Conservation (phyloP, 2,329 filamentous ascomycete species). For the Epichloe brachyelytri region DNA sequence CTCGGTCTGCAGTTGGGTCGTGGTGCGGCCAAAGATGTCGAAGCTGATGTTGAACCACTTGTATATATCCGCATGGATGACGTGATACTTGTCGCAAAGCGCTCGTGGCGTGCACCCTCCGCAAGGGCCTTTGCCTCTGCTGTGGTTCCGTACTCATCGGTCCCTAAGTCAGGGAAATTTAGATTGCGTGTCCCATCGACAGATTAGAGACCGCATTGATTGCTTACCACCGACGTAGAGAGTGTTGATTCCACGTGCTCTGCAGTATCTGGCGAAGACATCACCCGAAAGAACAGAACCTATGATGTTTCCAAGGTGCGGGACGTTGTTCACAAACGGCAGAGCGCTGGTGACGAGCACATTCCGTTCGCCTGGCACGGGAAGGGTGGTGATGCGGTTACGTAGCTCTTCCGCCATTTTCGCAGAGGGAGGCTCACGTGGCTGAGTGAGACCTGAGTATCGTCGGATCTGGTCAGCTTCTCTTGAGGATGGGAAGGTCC, state of each 20-base stretch:
- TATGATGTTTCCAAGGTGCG: conserved; percentile 6
- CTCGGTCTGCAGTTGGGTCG: conserved; percentile 67
- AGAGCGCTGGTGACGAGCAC: conserved; percentile 6
- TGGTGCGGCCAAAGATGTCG: conserved; percentile 78
- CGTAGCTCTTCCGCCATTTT: too few species aligned
- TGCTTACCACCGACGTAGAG: conserved; percentile 57
- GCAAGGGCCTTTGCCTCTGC: conserved; percentile 81
- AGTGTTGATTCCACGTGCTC: conserved; percentile 58
- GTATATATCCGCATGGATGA: conserved; percentile 71
- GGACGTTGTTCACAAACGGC: conserved; percentile 5
- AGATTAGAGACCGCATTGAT: background rate
- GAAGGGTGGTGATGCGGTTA: background rate
- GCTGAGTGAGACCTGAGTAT: too few species aligned
- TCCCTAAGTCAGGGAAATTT: background rate
- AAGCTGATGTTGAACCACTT: conserved; percentile 84
- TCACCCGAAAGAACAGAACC: conserved; percentile 6
- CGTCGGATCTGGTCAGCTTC: too few species aligned
- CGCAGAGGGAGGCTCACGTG: too few species aligned
- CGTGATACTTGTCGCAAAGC: conserved; percentile 76
- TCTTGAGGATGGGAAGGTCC: too few species aligned
- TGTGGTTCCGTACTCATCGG: conserved; percentile 76
- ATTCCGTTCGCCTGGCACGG: conserved; percentile 2
- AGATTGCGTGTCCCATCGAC: too few species aligned
- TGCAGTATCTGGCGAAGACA: conserved; percentile 29
- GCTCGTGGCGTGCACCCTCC: conserved; percentile 60